A percentile compares a stretch with the other conserved stretches of the same genome.
Evolutionary conservation across 108 stramenopile genomes (phyloP).

Genomic region (Aureococcus anophagefferens): DNA sequence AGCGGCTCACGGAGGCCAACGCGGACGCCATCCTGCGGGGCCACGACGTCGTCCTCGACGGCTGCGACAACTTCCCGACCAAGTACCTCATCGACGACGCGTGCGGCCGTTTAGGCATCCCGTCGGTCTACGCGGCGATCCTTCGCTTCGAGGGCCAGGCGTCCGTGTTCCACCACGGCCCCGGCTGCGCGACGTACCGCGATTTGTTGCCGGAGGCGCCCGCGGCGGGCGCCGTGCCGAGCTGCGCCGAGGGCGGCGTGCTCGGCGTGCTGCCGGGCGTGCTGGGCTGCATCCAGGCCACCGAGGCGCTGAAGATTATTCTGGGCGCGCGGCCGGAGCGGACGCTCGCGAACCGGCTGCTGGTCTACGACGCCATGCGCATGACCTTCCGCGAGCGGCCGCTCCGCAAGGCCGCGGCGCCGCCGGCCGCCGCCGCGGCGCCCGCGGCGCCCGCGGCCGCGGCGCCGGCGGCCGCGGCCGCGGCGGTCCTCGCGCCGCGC

Average conservation of each 20-base stretch:
- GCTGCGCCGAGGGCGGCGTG: constrained; percentile 91
- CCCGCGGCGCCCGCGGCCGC: no score
- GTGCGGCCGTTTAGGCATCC: constrained; percentile 38
- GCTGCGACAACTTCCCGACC: constrained; percentile 88
- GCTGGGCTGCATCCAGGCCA: constrained; percentile 88
- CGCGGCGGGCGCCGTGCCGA: constrained; percentile 76
- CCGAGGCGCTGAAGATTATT: constrained; percentile 76
- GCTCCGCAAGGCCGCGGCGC: neutral
- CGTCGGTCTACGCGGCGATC: constrained; percentile 83
- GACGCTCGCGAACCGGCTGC: neutral
- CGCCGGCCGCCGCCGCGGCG: no score
- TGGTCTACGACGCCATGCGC: neutral
- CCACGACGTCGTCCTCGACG: constrained; percentile 75
- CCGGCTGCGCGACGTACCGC: constrained; percentile 58
- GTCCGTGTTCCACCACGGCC: constrained; percentile 47
- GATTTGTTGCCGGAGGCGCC: constrained; percentile 81
- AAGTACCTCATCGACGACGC: constrained; percentile 91
- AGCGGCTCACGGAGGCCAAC: constrained; percentile 30
- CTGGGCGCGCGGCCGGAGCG: constrained; percentile 1
- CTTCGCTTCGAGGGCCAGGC: constrained; percentile 84
- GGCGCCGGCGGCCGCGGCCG: no score
- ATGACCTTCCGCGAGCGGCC: neutral
- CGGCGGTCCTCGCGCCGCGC: no score
- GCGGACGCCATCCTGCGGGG: constrained; percentile 7
- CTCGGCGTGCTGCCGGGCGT: constrained; percentile 82